phyloP scores from a whole-genome alignment of 2,329 filamentous ascomycete genomes.

The Alternaria sp. region DNA sequence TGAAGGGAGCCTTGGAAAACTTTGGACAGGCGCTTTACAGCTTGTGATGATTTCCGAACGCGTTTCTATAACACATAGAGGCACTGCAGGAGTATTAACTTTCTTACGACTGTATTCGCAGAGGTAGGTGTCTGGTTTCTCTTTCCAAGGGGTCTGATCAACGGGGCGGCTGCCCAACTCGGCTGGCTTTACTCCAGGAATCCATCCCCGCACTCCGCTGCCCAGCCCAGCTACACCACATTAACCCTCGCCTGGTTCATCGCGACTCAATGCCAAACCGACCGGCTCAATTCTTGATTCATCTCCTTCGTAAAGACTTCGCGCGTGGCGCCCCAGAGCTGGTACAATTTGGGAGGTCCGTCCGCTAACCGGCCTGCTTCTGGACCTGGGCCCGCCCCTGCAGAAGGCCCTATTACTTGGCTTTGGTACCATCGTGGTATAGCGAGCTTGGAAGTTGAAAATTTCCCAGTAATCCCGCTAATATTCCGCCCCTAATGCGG shows the following conservation, averaged over 20 bases:
- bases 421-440: background rate
- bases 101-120: background rate
- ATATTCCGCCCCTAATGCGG: constrained; percentile 11
- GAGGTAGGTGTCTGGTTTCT: background rate
- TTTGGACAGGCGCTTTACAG: background rate
- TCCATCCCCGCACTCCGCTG: constrained; percentile 17
- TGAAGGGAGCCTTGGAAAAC: background rate
- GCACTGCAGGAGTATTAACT: background rate
- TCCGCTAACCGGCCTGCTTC: constrained; percentile 22
- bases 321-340: constrained; percentile 9
- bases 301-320: background rate
- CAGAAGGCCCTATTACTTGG: constrained; percentile 7
- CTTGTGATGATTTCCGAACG: background rate
- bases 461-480: background rate
- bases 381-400: constrained; percentile 22
- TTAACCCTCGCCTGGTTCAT: background rate
- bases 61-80: background rate
- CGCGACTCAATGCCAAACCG: constrained; percentile 10
- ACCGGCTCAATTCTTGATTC: constrained; percentile 10
- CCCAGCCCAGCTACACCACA: constrained; percentile 7
- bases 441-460: background rate
- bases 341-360: constrained; percentile 16
- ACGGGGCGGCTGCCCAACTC: constrained; percentile 14
- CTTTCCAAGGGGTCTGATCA: background rate
- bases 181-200: constrained; percentile 23